phyloP scores from a whole-genome alignment of 1,139 yeast genomes.

The Meyerozyma guilliermondii region DNA sequence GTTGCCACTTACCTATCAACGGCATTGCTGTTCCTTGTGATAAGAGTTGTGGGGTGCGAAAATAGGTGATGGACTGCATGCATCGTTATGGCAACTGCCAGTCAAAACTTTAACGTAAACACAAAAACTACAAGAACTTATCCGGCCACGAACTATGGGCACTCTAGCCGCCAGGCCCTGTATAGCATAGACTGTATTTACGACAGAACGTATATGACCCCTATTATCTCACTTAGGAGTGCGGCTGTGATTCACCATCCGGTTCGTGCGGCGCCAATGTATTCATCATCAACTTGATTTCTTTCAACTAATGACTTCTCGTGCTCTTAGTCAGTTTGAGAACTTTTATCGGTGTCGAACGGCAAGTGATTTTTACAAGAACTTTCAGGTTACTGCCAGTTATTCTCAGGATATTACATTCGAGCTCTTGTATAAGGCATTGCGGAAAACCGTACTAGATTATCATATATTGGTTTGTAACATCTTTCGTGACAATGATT shows the following conservation, averaged over 20 bases:
- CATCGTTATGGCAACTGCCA: neutral
- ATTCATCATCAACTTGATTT: neutral
- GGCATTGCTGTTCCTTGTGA: conserved; percentile 5
- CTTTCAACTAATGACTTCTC: conserved; percentile 3
- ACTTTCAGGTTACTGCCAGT: conserved; percentile 32
- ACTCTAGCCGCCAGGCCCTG: no score
- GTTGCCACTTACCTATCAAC: conserved; percentile 6
- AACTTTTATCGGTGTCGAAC: conserved; percentile 33
- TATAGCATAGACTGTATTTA: no score
- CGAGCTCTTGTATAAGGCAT: conserved; percentile 20
- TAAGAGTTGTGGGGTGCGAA: neutral
- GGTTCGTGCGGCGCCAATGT: neutral
- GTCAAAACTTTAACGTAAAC: no score
- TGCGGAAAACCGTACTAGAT: conserved; percentile 29
- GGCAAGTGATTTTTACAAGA: conserved; percentile 23
- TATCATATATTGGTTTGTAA: conserved; percentile 32
- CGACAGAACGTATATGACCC: neutral
- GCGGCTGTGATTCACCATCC: neutral
- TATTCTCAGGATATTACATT: conserved; percentile 21
- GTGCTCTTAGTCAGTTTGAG: conserved; percentile 30
- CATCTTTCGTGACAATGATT: conserved; percentile 15
- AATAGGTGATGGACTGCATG: neutral
- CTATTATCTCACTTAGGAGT: neutral
- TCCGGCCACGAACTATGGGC: no score
- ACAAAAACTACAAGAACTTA: no score